Base-by-base conservation (phyloP, 257 asterid species). In the Primulina tabacum region DNA sequence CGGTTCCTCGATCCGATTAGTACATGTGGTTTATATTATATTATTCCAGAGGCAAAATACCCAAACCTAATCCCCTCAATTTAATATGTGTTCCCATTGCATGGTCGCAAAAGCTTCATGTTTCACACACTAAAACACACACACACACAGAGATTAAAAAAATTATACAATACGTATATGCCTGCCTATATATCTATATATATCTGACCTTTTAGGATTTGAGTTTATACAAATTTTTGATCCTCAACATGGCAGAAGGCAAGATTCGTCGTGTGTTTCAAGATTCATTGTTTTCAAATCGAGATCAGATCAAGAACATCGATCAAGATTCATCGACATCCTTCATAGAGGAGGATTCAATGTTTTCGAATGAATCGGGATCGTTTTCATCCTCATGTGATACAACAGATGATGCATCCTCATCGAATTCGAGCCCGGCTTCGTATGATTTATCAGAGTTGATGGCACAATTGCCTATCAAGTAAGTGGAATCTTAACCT, bases 401-500 rank as follows among this genome's bases (percentile, higher is more conserved):
- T 40, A 80, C 79, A 0, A 43, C 73, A 30, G 96, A 92, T 73
- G 97, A 92, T 80, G 97, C 84, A 14, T 70, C 83, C 1, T 82
- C 84, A 4, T 72, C 78, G 21, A 76, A 68, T 59, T 84, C 89
- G 17, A 66, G 71, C 40, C 82, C 75, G 65, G 79, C 83, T 60
- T 52, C 81, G 0, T 78, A 70, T 18, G 89, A 87, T 77, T 68
- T 92, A 5, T 84, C 98, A 0, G 89, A 84, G 26, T 83, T 92
- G 78, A 88, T 90, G 97, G 81, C 66, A 17, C 84, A 92, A 65
- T 80, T 92, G 65, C 98, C 98, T 29, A 88, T 90, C 87, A 90
- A 88, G 98, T 92, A 73, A 84, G 93, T 61, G 11, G 10, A 10
- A 11, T 20, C 6, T 21, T 21, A 14, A 38, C 4, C 30, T 11